Evolutionary conservation across 2,329 filamentous ascomycete species (phyloP).

Genomic region (Colletotrichum sidae): DNA sequence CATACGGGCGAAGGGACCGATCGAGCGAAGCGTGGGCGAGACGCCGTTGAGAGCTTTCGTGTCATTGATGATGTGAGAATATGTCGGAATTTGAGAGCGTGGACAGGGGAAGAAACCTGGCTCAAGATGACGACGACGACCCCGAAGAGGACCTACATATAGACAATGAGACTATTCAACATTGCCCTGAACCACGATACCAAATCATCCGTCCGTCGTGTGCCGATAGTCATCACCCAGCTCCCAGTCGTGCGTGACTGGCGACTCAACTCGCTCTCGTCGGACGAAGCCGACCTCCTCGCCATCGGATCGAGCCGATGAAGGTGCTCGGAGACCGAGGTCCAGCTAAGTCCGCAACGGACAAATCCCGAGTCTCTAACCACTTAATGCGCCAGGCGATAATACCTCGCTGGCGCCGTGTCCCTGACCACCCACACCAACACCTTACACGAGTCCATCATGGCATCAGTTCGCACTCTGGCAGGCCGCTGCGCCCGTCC

Average conservation of each 20-base stretch:
- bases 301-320: constrained; percentile 12
- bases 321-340: background rate
- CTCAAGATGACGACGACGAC: background rate
- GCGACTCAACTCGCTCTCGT: background rate
- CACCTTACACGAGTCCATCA: background rate
- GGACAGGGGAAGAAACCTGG: background rate
- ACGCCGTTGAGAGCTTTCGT: background rate
- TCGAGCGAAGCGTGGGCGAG: background rate
- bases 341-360: constrained; percentile 10
- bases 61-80: background rate
- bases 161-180: background rate
- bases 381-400: constrained; percentile 5
- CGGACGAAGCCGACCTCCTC: background rate
- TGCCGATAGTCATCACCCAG: no score
- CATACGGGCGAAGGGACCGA: constrained; percentile 28
- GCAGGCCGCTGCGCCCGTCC: background rate
- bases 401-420: background rate
- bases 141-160: constrained; percentile 3
- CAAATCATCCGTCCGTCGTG: rapidly evolving
- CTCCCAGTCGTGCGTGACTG: no score
- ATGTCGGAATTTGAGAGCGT: background rate
- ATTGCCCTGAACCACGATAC: background rate
- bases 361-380: background rate
- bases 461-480: constrained; percentile 6
- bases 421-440: background rate